Evolutionary conservation across 768 basidiomycete species (phyloP), one percentile per base, ranked within the genome.

Genomic region (Sutorius australiensis): DNA sequence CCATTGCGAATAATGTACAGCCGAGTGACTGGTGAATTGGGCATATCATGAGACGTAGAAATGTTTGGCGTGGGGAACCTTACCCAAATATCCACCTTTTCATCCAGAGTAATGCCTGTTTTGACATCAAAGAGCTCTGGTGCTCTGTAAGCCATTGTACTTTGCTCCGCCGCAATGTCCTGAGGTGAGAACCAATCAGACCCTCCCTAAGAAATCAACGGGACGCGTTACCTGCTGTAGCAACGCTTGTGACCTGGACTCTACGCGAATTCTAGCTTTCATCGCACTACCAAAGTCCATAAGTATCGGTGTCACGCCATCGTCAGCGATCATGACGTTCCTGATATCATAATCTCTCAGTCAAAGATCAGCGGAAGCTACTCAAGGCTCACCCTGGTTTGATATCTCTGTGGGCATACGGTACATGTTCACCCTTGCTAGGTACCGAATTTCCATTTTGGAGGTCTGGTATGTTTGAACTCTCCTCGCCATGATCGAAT

Each of bases 41-140:
- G 55, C n/a, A 27, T 30, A 33, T 40, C 19, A 37, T 30, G 42
- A 50, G 28, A 44, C 32, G 24, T 24, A 27, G 42, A 50, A 27
- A 44, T 48, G 27, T 21, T 21, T 28, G 12, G 27, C 17, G 47
- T 3, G 3, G 27, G 32, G 11, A 17, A 24, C 69, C 83, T 51
- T 73, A 92, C 93, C 94, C 94, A 97, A 31, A 97, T 93, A 66
- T 97, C 94, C 11, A 97, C 94, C 65, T 93, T 95, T 73, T 98
- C 95, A 61, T 97, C 92, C 8, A 98, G 72, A 1, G 76, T 82
- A 37, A 80, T 74, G 21, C 91, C 92, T 5, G 94, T 98, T 68
- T 95, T 95, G 51, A 97, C 95, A 61, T 99, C 97, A 66, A 98
- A 99, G 19, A 99, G 76, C 65, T 99, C 97, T 0, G 97, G 97